These are phyloP conservation scores for Geosmithia putterillii DNA, from an alignment of 2,329 filamentous ascomycete species.

Conservation along the genomic window DNA sequence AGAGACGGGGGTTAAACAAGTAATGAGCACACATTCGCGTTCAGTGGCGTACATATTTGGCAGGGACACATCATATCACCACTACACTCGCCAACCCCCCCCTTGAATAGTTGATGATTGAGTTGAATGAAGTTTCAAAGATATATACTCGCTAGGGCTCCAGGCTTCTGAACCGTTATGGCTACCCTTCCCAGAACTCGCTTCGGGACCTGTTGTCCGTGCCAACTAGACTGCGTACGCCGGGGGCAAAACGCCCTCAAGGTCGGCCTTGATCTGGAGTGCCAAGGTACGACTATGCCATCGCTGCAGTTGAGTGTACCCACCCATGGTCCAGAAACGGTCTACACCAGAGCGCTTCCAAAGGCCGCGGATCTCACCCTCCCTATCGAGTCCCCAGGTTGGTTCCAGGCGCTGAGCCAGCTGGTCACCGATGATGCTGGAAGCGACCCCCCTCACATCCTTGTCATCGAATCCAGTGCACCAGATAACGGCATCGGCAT, in stretches of 20 bases:
- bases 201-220: too few relatives aligned
- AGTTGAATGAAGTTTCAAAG: too few relatives aligned
- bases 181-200: too few relatives aligned
- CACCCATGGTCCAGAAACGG: conserved; percentile 19
- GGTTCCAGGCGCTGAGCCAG: conserved; percentile 19
- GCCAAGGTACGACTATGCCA: conserved; percentile 18
- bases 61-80: too few relatives aligned
- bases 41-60: too few relatives aligned
- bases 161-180: too few relatives aligned
- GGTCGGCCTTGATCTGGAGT: conserved; percentile 20
- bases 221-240: too few relatives aligned
- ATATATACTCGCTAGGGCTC: too few relatives aligned
- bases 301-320: conserved; percentile 17
- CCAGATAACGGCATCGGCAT: conserved; percentile 21
- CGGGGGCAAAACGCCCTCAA: conserved; percentile 19
- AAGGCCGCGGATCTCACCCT: conserved; percentile 27
- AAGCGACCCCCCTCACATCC: conserved; percentile 11
- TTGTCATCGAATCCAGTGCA: conserved; percentile 21
- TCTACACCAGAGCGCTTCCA: conserved; percentile 22
- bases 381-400: conserved; percentile 26
- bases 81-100: too few relatives aligned
- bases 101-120: too few relatives aligned
- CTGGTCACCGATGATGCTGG: conserved; percentile 4
- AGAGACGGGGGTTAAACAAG: too few relatives aligned
- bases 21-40: too few relatives aligned